Base-by-base conservation (phyloP, 495 filamentous ascomycete species). In the Aspergillus taichungensis region DNA sequence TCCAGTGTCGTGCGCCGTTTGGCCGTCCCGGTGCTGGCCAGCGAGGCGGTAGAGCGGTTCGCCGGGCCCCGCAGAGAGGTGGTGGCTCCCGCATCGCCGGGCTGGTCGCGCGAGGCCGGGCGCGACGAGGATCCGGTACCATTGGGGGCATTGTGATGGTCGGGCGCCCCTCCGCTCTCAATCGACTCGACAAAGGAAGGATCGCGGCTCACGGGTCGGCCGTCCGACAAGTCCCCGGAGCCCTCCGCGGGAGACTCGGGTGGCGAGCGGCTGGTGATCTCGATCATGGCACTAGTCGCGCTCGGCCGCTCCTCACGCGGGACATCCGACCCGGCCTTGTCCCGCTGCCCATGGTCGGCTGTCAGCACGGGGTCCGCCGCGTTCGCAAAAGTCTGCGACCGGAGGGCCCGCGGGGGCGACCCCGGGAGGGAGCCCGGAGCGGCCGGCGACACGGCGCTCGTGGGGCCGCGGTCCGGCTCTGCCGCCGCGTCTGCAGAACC, bases 311-410 rank as follows among this genome's bases (percentile, higher is more conserved):
- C 72, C 6, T 62, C 64, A 6, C 45, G 48, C 39, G 62, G 64
- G 40, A 43, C 50, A 12, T 71, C 61, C 29, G 53, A 53, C 30
- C 66, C 69, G 45, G 75, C 61, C 11, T 74, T 65, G 42, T 86
- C 79, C n/a, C 77, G 71, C 40, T 77, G 79, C 8, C 72, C 74
- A 49, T 74, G 69, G 50, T 85, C 79, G 9, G 75, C 74, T 30
- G 75, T 79, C 5, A 88, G 70, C 8, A 83, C 63, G 4, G 85
- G 82, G 33, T 79, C 69, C 2, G 80, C 77, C 37, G 75, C 76
- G 39, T 73, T 71, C 2, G 80, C 76, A 49, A 89, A 83, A 0
- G 83, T 82, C 32, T 74, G 74, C 13, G 80, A 76, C 46, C 80
- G 70, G 39, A 84, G 72, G 3, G 60, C 70, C 54, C 69, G 78